These are phyloP conservation scores for Stipa capillata DNA, from an alignment of 176 grass and related monocot genomes.

Conservation along the genomic window DNA sequence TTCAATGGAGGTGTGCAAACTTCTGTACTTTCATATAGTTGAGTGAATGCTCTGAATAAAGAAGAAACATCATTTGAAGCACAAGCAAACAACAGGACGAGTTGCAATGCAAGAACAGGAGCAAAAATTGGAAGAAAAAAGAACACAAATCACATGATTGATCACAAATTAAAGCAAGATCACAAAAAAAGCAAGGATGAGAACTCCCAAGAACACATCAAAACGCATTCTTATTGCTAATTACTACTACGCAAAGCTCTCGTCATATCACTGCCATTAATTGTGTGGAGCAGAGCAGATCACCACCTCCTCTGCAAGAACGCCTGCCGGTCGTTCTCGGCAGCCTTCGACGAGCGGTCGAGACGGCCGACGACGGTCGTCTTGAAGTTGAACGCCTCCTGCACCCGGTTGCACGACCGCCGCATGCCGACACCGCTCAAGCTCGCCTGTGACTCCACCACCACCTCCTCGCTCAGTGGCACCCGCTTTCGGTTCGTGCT, in stretches of 20 bases:
- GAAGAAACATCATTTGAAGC: not conserved
- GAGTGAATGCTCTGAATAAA: not conserved
- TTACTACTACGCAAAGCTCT: conserved; percentile 26
- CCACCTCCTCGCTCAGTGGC: conserved; percentile 58
- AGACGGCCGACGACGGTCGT: conserved; percentile 44
- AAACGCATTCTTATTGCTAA: no score
- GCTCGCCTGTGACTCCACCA: conserved; percentile 50
- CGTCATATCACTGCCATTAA: not conserved
- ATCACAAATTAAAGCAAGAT: not conserved
- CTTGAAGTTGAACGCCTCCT: no score
- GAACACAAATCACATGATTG: not conserved
- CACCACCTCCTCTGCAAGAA: no score
- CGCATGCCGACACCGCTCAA: conserved; percentile 61
- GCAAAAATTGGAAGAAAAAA: not conserved
- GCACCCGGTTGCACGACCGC: no score
- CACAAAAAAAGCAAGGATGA: not conserved
- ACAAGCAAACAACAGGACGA: not conserved
- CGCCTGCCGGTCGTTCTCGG: no score
- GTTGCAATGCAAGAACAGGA: not conserved
- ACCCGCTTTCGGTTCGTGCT: conserved; percentile 54
- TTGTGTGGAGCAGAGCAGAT: not conserved
- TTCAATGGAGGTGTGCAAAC: not conserved
- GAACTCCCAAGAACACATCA: no score
- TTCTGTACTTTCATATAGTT: not conserved
- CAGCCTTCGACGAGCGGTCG: conserved; percentile 27